Percentiles rank a stretch among this genome's conserved stretches.
phyloP scores from a whole-genome alignment of 805 yeast genomes.

The Torulaspora gathmanii region DNA sequence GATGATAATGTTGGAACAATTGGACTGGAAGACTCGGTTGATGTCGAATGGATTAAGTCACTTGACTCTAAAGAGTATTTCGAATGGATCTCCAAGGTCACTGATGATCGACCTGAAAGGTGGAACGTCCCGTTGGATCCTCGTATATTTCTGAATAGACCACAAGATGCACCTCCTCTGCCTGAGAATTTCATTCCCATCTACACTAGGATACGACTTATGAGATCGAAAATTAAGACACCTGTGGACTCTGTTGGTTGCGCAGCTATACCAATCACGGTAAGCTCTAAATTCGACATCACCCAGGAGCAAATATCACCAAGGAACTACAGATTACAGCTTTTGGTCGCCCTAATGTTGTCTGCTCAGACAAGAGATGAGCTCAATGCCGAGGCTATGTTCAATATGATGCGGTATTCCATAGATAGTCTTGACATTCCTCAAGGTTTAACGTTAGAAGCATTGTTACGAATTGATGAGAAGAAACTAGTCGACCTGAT shows the following conservation, averaged over 20 bases:
- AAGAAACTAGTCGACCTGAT: constrained; percentile 59
- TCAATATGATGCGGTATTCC: constrained; percentile 49
- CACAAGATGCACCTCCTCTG: constrained; percentile 13
- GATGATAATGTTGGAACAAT: neutral
- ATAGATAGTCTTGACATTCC: constrained; percentile 35
- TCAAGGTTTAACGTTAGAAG: constrained; percentile 56
- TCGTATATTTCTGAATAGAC: constrained; percentile 11
- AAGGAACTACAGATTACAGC: constrained; percentile 57
- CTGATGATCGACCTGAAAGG: constrained; percentile 26
- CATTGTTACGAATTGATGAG: constrained; percentile 48
- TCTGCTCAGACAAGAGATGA: constrained; percentile 93
- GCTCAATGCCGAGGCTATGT: constrained; percentile 69
- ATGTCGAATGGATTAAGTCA: constrained; percentile 29
- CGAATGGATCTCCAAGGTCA: constrained; percentile 22
- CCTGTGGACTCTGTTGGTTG: constrained; percentile 93
- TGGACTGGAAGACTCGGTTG: constrained; percentile 9
- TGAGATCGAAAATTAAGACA: constrained; percentile 63
- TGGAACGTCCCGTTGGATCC: constrained; percentile 21
- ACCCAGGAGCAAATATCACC: constrained; percentile 29
- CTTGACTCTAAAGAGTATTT: constrained; percentile 29
- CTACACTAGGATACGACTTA: constrained; percentile 55
- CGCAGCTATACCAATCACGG: constrained; percentile 48
- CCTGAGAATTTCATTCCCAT: constrained; percentile 52
- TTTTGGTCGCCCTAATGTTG: constrained; percentile 75
- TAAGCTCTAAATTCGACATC: constrained; percentile 31